Conservation (phyloP, 768 basidiomycete species). For the Trametes coccinea region DNA sequence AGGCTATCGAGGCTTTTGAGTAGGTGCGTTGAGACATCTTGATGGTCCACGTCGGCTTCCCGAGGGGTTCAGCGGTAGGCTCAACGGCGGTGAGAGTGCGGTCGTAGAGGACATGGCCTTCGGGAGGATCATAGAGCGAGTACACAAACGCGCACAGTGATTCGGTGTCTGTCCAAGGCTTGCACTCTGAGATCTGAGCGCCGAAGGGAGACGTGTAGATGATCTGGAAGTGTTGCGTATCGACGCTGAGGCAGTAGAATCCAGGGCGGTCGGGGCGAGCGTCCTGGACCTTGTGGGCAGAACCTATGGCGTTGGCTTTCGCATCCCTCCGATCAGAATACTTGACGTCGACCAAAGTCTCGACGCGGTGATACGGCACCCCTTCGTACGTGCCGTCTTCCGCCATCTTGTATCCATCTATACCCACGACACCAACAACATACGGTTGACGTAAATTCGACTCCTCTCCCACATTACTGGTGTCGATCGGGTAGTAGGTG, state of each 20-base stretch:
- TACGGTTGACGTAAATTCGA: background rate
- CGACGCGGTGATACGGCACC: conserved; percentile 1
- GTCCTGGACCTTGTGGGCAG: background rate
- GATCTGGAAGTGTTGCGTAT: conserved; percentile 1
- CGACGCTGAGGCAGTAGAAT: background rate
- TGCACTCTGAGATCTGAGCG: background rate
- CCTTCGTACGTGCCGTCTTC: background rate
- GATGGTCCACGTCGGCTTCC: background rate
- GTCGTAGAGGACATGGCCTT: conserved; percentile 7
- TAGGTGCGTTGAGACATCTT: background rate
- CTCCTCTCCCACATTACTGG: no score
- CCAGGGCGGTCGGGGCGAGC: conserved; percentile 10
- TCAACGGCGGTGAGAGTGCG: background rate
- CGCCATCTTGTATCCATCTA: background rate
- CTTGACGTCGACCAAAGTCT: background rate
- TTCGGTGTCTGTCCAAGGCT: background rate
- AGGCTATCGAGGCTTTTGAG: background rate
- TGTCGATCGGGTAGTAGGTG: background rate
- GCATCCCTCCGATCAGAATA: background rate
- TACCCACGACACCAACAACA: background rate
- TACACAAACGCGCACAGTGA: background rate
- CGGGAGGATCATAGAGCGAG: conserved; percentile 4
- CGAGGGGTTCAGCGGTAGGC: no score
- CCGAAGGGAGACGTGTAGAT: conserved; percentile 3
- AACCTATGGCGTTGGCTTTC: background rate